These are phyloP conservation scores for Seiridium cupressi DNA, from an alignment of 2,329 filamentous ascomycete genomes.

Conservation along the genomic window DNA sequence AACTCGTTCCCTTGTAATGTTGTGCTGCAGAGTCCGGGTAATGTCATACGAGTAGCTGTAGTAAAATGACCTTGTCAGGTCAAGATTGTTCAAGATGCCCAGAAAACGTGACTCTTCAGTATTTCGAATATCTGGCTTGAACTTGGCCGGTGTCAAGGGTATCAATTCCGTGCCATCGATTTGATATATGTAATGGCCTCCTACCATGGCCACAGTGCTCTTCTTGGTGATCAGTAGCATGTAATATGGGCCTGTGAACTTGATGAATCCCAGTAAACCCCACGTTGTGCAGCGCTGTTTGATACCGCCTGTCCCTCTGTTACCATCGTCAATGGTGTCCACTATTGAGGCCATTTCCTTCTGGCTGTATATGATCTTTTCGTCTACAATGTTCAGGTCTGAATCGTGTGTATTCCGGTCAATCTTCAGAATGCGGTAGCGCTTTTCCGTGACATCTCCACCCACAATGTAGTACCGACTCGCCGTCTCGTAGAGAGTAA, in stretches of 20 bases:
- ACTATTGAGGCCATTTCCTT: constrained; percentile 92
- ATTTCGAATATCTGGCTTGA: constrained; percentile 74
- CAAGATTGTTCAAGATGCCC: constrained; percentile 84
- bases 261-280: constrained; percentile 92
- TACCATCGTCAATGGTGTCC: constrained; percentile 92
- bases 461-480: constrained; percentile 93
- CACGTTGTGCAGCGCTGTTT: constrained; percentile 87
- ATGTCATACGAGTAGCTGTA: constrained; percentile 99
- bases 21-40: constrained; percentile 87
- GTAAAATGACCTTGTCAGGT: constrained; percentile 90
- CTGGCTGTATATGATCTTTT: constrained; percentile 91
- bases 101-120: constrained; percentile 89
- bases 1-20: constrained; percentile 78
- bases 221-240: constrained; percentile 97
- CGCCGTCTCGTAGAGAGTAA: constrained; percentile 95
- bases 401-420: constrained; percentile 79
- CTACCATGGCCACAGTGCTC: constrained; percentile 92
- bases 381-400: constrained; percentile 83
- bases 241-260: constrained; percentile 94
- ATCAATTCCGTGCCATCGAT: constrained; percentile 92
- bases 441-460: constrained; percentile 82
- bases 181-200: constrained; percentile 94
- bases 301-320: constrained; percentile 85
- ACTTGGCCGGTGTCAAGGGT: constrained; percentile 74
- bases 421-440: constrained; percentile 91